Conservation (phyloP, 2,329 filamentous ascomycete species). For the Rasamsonia emersonii region DNA sequence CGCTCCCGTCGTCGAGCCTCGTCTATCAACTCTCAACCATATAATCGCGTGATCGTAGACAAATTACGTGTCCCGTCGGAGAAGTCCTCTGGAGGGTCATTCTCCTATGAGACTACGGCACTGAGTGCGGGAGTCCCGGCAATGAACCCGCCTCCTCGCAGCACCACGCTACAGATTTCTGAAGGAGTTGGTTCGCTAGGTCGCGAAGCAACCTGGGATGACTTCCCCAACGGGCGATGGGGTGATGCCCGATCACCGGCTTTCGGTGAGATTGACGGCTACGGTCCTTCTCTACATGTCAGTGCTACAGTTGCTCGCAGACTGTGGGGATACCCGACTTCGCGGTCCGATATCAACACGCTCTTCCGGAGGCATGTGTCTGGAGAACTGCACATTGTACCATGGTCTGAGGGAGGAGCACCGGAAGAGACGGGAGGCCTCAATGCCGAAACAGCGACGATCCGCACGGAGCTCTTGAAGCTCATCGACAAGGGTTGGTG, state of each 20-base stretch:
- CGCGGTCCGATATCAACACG: constrained; percentile 61
- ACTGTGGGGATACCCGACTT: constrained; percentile 74
- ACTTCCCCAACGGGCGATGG: constrained; percentile 94
- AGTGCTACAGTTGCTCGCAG: constrained; percentile 72
- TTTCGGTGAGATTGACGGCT: constrained; percentile 96
- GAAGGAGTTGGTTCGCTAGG: constrained; percentile 86
- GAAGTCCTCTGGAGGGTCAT: constrained; percentile 27
- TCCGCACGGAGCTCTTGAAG: constrained; percentile 63
- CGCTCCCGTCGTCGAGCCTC: constrained; percentile 54
- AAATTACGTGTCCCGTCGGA: constrained; percentile 32
- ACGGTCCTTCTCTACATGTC: constrained; percentile 90
- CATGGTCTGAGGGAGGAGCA: constrained; percentile 76
- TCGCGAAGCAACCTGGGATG: constrained; percentile 95
- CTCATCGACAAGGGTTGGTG: constrained; percentile 83
- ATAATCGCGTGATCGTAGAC: constrained; percentile 79
- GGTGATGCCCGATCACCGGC: constrained; percentile 87
- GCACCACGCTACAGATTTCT: constrained; percentile 83
- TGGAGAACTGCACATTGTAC: constrained; percentile 71
- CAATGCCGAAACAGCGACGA: constrained; percentile 68
- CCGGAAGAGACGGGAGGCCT: constrained; percentile 42
- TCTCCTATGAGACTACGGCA: constrained; percentile 58
- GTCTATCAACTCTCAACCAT: constrained; percentile 72
- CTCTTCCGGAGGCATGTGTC: constrained; percentile 76
- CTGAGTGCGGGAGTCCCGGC: constrained; percentile 67
- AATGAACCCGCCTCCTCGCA: constrained; percentile 60